Evolutionary conservation across 2,329 filamentous ascomycete species (phyloP).

Genomic region (Aaosphaeria pasadenensis): DNA sequence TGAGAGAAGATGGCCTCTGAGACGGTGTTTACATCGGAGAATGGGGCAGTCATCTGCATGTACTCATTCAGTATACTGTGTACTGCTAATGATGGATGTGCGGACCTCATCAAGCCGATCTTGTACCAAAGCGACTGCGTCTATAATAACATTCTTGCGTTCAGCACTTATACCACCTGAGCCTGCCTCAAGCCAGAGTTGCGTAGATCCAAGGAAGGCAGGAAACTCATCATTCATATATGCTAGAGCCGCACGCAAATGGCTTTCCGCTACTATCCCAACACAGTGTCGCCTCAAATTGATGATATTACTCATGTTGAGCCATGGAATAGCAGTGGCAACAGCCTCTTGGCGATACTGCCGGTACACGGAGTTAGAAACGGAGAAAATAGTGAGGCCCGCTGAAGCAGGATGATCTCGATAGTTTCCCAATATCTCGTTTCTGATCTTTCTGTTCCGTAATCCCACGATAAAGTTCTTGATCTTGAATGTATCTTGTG

Average conservation of each 20-base stretch:
- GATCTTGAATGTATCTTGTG: neutral
- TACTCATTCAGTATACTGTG: neutral
- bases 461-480: neutral
- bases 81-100: constrained; percentile 12
- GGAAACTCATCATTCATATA: constrained; percentile 45
- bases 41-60: constrained; percentile 15
- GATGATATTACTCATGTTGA: constrained; percentile 44
- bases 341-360: constrained; percentile 23
- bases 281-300: constrained; percentile 45
- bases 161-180: constrained; percentile 38
- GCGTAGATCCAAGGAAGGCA: constrained; percentile 39
- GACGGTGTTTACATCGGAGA: constrained; percentile 9
- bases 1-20: constrained; percentile 3
- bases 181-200: constrained; percentile 47
- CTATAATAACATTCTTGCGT: constrained; percentile 31
- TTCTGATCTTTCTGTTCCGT: neutral
- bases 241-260: constrained; percentile 32
- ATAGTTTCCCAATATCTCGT: neutral
- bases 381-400: constrained; percentile 39
- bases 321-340: constrained; percentile 20
- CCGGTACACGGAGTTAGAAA: constrained; percentile 47
- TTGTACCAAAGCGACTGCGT: constrained; percentile 34
- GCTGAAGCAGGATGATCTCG: neutral
- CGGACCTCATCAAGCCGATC: constrained; percentile 20
- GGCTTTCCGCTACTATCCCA: constrained; percentile 44